Evolutionary conservation across 2,329 filamentous ascomycete species (phyloP), one percentile per base, ranked within the genome.

Genomic region (Colletotrichum chrysophilum): DNA sequence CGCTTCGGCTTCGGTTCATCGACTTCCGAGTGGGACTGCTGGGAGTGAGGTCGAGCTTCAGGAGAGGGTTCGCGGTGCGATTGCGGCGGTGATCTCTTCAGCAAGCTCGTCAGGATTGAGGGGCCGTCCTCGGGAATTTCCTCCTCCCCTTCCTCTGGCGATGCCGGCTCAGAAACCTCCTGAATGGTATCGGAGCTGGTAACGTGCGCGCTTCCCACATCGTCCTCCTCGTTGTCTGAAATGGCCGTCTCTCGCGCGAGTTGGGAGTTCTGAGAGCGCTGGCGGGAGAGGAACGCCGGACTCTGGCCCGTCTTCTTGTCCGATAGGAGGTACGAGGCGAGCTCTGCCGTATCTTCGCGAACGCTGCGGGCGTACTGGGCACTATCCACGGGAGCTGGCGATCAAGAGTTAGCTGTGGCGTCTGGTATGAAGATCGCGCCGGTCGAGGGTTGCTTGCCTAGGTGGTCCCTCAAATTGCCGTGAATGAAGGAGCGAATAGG

Each of bases 281-380:
- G 82, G 62, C 83, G 84, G 38, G 79, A 79, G 60, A 91, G 84
- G 74, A 91, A 89, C 12, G 87, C 85, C 6, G 87, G 84, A 76
- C 83, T 86, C 58, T 84, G 85, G 36, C 82, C 83, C 74, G 85
- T 83, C 73, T 88, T 85, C 79, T 89, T 89, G 79, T 94, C 92
- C 52, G 93, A 93, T 32, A 98, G 89, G 66, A 95, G 93, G 82
- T 96, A 95, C 21, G 92, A 95, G 58, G 96, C 96, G 72, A 98
- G 89, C 84, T 98, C 95, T 67, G 95, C 95, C 4, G 96, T 97
- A 82, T 97, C 94, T 84, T 97, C 93, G 78, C 96, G 93, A 55
- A 98, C 94, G 78, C 93, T 94, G 75, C 93, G 92, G 38, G 95
- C 94, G 83, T 95, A 94, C 79, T 95, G 91, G 21, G 92, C 90